Percentiles rank a stretch among this genome's conserved stretches.
These are phyloP conservation scores for Polytrichum formosum DNA, from an alignment of 225 moss, liverwort and hornwort genomes.

Conservation along the genomic window DNA sequence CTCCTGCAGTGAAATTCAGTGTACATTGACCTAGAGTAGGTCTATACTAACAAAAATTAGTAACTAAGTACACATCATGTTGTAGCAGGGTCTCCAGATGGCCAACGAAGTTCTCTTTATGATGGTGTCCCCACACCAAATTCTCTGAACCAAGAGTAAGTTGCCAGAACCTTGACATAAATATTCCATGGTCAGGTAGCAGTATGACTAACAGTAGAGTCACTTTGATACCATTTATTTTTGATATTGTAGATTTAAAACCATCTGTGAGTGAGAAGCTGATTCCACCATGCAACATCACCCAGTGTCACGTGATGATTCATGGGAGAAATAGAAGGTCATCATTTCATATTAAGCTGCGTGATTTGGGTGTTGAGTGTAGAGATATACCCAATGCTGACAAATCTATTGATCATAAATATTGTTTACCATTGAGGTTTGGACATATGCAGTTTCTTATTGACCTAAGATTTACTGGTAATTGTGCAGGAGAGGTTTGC, in stretches of 20 bases:
- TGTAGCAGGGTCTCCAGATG: slow-evolving; percentile 50
- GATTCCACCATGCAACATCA: neutral
- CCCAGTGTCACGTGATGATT: neutral
- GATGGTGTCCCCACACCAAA: slow-evolving; percentile 38
- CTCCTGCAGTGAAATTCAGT: neutral
- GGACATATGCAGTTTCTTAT: neutral
- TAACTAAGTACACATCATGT: slow-evolving; percentile 4
- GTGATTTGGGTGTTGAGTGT: neutral
- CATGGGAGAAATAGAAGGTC: neutral
- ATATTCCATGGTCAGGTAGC: too few species aligned
- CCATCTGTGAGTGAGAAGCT: neutral
- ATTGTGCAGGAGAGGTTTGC: slow-evolving; percentile 35
- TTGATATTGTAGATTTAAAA: neutral
- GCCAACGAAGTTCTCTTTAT: slow-evolving; percentile 34
- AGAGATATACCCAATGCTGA: neutral
- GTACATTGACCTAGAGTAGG: neutral
- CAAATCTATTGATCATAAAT: neutral
- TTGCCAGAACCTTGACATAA: slow-evolving; percentile 5
- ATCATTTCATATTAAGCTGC: neutral
- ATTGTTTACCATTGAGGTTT: neutral
- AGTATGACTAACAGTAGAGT: too few species aligned
- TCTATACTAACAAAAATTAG: neutral
- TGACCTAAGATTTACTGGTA: too few species aligned
- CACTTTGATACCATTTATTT: neutral
- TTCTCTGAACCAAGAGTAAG: slow-evolving; percentile 59